Base-by-base conservation (phyloP, 768 basidiomycete genomes). In the Tricholoma flavovirens region DNA sequence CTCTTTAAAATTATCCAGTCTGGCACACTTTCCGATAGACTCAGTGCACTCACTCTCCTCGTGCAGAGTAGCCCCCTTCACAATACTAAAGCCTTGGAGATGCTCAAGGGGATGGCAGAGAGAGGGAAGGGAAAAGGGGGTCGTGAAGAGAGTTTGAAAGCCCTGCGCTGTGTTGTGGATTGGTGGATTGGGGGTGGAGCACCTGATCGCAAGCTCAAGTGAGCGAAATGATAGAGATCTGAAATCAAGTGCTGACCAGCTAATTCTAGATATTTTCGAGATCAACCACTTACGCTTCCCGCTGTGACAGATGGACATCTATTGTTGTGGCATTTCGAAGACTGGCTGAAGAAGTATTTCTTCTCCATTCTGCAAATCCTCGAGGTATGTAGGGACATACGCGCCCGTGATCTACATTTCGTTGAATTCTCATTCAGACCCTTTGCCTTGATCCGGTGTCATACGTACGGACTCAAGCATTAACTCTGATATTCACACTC, bases 141-240 rank as follows among this genome's bases (percentile, higher is more conserved):
- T 3, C 79, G 95, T n/a, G 94, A 94, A 51, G 95, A 98, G 74
- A 86, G 89, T 62, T 68, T 97, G 43, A 93, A 95, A 60, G 94
- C 95, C 2, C 67, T 96, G 54, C 79, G 95, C 42, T 96, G 94
- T 59, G 78, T 99, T 56, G 86, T 91, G 30, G 96, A 98, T 80
- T 98, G 96, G 94, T 97, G 94, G 93, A 82, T 89, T 46, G 94
- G 93, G 30, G 95, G 94, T 21, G 93, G 93, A n/a, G 90, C 86
- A 17, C 91, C 93, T 0, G 76, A 80, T 56, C 77, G 91, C 58
- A 98, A 98, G 68, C 79, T 98, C 22, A 91, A 81, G 90, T 94
- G 58, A 51, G 84, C 76, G 12, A 43, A 22, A 50, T 30, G 11
- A 11, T 24, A 22, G 57, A 30, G 50, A 15, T 54, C 29, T 46